Conservation (phyloP, 108 stramenopile species). For the Fragilaria radians region DNA sequence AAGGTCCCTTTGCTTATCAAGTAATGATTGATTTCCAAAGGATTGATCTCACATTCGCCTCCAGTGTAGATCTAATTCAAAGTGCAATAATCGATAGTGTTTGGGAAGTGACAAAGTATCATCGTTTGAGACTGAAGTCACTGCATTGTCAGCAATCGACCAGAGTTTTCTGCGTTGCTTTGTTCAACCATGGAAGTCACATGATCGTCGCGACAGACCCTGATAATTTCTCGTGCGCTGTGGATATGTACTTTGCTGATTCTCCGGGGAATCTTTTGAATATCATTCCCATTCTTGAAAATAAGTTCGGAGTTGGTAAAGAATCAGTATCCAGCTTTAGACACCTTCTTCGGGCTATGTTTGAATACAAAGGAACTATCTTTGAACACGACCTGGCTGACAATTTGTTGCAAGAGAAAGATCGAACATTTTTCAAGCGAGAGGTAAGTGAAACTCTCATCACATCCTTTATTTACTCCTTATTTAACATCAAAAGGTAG, state of each 20-base stretch:
- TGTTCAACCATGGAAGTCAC: not conserved
- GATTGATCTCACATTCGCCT: not conserved
- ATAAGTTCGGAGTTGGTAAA: not conserved
- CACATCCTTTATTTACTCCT: too few species aligned
- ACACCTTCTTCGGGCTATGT: not conserved
- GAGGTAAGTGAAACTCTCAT: not conserved
- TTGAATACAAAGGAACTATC: not conserved
- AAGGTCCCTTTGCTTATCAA: not conserved
- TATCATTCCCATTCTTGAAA: not conserved
- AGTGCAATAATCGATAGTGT: not conserved
- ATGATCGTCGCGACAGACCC: not conserved
- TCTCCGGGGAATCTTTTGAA: not conserved
- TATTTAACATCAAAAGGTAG: too few species aligned
- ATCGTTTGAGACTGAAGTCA: not conserved
- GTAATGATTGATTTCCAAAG: not conserved
- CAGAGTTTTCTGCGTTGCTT: not conserved
- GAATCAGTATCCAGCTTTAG: not conserved
- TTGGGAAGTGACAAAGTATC: not conserved
- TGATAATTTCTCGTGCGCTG: not conserved
- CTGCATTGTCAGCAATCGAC: not conserved
- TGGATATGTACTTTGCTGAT: not conserved
- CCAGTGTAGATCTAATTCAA: not conserved
- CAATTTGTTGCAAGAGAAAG: not conserved
- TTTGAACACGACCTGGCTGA: not conserved
- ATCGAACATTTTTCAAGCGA: not conserved